Base-by-base conservation (phyloP, 2,329 filamentous ascomycete genomes). In the Cladosporium sphaerospermum region DNA sequence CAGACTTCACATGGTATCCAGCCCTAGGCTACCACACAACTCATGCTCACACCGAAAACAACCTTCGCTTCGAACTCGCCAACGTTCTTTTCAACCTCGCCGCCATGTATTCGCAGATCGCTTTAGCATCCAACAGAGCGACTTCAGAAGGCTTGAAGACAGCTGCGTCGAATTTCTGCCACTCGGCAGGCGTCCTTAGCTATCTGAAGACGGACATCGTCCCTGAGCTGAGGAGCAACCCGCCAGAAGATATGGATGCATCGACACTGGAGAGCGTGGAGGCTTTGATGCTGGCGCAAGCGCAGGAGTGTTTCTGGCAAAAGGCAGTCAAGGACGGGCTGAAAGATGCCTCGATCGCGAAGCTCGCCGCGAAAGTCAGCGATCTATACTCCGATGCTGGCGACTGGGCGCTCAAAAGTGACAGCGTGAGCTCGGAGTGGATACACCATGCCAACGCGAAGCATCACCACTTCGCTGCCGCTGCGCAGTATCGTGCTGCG, bases 381-480 rank as follows among this genome's bases (percentile, higher is more conserved):
- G 93, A 99, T 65, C 80, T 95, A 41, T 99, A 97, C 71, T 87
- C 84, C 50, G 76, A 85, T 51, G 89, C 91, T 0, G 85, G 88
- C 6, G 92, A 96, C 62, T 86, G 85, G 58, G 91, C 89, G 9
- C 84, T 95, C 66, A 89, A 90, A 69, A 96, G 90, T 57, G 85
- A 96, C 63, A 85, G 88, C 13, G 85, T 97, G 60, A 93, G 88
- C 67, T 91, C 87, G 53, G 88, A 93, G 57, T 97, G 92, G 93
- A 96, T 99, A 61, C 92, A 97, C 70, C 92, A 97, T 67, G 91
- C 95, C 80, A 91, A 88, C 23, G 93, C 92, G 5, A 99, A 97
- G 69, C 91, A 97, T 65, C 88, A 96, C 66, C 93, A 97, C 70
- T 97, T 99, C 71, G 91, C 92, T 1, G 92, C 89, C 0, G 93